Base-by-base conservation (phyloP, 2,329 filamentous ascomycete species). In the Achaetomium macrosporum region DNA sequence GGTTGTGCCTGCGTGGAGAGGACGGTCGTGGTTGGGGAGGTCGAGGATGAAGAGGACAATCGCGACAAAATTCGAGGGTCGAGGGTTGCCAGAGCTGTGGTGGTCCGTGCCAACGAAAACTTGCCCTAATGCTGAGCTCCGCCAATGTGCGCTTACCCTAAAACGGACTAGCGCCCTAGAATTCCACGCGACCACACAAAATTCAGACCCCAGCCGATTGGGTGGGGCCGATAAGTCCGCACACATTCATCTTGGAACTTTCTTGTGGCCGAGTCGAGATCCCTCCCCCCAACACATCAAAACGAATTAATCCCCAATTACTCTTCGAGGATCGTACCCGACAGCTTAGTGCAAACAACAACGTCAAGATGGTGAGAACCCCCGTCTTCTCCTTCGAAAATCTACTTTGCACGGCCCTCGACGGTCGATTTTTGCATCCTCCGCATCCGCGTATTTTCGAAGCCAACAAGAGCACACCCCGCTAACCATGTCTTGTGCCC, bases 311-410 rank as follows among this genome's bases (percentile, higher is more conserved):
- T 51, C 47, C 50, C 53, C 55, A 56, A 57, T 56, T 59, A 65
- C 79, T 82, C 80, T 83, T 83, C 81, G 81, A 83, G 81, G 81
- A 83, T 83, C 79, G 78, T 74, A 72, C 71, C 77, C 78, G 79
- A 78, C 79, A 77, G 69, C 71, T 59, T 65, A 68, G 66, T 68
- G 66, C 73, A 72, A 73, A 71, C 68, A 68, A 56, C 67, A 70
- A 64, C 73, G 70, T 70, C 76, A 82, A 79, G 73, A 83, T 83
- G 81, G 81, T 83, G 69, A 74, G 80, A 19, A 40, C 29, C 50
- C 36, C 47, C 56, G n/a, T 43, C 45, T n/a, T 30, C 13, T 40
- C 35, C 31, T 35, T 7, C 16, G 19, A 39, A 30, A n/a, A 20
- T 44, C 20, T 56, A 25, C 7, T 50, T 40, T 30, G 30, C 29